Evolutionary conservation across 169 alveolate species (phyloP), one percentile per base, ranked within the genome.

Genomic region (Plasmodium inui): DNA sequence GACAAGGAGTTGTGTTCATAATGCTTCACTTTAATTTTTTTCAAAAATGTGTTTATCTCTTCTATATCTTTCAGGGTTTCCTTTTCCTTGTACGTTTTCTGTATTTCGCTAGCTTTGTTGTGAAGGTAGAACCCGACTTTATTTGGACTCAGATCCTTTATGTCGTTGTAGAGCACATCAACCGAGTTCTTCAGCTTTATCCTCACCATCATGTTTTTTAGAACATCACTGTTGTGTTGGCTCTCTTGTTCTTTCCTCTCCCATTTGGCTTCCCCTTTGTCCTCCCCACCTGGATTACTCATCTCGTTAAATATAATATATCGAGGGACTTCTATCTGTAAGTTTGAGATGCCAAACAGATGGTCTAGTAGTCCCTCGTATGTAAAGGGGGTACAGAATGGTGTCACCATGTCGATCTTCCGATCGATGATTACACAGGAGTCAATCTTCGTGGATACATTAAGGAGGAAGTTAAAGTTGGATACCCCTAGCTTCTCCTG

Each of bases 1-100:
- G 98, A 95, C 28, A 98, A 97, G n/a, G 98, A 96, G 22, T 97
- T 95, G 83, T 98, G 98, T 76, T 98, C 99, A 93, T 93, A 95
- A 85, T 98, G 99, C 79, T 96, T 95, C 34, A 79, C 95, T 83
- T 97, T 97, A 95, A 98, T 96, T 88, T 96, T 97, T 74, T 96
- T 95, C 92, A 98, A 97, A 84, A 97, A 98, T 22, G 95, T 97
- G 71, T 96, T 97, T 73, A 98, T 97, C 80, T 97, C 98, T 41
- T 96, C 95, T 10, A 98, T 97, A 70, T 97, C 96, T 44, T 96
- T 94, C 73, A 98, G 95, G 30, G 93, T 86, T 19, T 97, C 98
- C 37, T 97, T 96, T 83, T 97, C 98, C 19, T 92, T 84, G 84
- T 98, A 98, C 10, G 97, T 96, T 83, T 97, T 96, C 82, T 98